Base-by-base conservation (phyloP, 1,284 basidiomycete genomes). In the Heterobasidion occidentale region DNA sequence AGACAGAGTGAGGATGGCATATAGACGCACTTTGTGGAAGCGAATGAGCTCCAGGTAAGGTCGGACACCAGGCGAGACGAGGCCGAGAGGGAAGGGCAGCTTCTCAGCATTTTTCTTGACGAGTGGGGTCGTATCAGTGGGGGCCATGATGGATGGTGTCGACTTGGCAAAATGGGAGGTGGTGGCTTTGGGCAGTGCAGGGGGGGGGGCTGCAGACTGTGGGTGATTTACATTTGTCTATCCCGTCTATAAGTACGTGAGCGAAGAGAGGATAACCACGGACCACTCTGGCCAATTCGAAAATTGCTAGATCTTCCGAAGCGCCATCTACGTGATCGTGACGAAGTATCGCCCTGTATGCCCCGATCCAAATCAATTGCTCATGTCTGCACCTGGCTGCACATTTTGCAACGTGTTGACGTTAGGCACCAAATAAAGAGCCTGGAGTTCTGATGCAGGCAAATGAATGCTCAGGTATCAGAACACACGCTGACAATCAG, bases 11-110 rank as follows among this genome's bases (percentile, higher is more conserved):
- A 51, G 15, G 9, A 38, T 7, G 27, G 27, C 27, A 12, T 8
- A 35, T 36, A 17, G n/a, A 7, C 63, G 2, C 54, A 77, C 77
- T 70, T 79, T 80, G 56, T 79, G 77, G 17, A 80, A 62, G 54
- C 78, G 70, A 36, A 79, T 78, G 20, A 80, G 67, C 63, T 80
- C 78, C 34, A 79, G 66, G 62, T 79, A 80, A 0, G 77, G 75
- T 17, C 71, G 67, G 15, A 60, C 57, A 7, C 53, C 56, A 8
- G 57, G 55, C 2, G 61, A 56, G 46, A 62, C 56, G 44, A 50
- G 51, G 50, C 60, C 60, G 17, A 61, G 60, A 19, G 60, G 60
- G 46, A 61, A 61, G 9, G 60, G 46, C 27, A 61, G 57, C 33
- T 61, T 59, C 53, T 61, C 50, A 15, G 57, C 38, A n/a, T 50